Conservation (phyloP, 805 yeast species). For the Kazachstania psychrophila region DNA sequence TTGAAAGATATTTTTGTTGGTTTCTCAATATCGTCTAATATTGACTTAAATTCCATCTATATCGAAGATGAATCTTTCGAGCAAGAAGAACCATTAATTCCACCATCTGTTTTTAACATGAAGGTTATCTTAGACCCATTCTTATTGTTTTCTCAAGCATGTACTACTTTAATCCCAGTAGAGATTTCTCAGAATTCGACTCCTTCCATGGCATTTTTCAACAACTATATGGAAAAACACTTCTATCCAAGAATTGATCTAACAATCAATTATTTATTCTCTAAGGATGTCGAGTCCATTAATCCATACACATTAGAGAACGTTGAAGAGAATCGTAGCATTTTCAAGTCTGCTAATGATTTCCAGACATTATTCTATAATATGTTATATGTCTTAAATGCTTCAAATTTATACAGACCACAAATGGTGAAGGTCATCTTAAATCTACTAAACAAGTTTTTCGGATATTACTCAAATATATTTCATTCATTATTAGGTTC, state of each 20-base stretch:
- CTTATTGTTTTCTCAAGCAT: constrained; percentile 55
- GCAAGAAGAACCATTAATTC: constrained; percentile 55
- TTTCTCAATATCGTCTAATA: constrained; percentile 33
- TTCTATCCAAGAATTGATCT: constrained; percentile 58
- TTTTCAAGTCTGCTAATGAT: constrained; percentile 25
- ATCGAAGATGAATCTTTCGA: constrained; percentile 52
- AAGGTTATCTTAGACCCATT: constrained; percentile 67
- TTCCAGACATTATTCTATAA: constrained; percentile 22
- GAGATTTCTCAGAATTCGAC: constrained; percentile 13
- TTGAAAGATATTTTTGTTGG: constrained; percentile 69
- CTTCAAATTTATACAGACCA: constrained; percentile 38
- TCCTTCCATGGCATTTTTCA: constrained; percentile 43
- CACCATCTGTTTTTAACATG: constrained; percentile 70
- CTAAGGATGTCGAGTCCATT: constrained; percentile 34
- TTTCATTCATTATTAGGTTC: constrained; percentile 24
- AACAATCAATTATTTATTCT: constrained; percentile 45
- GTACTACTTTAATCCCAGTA: constrained; percentile 35
- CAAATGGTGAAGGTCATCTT: constrained; percentile 39
- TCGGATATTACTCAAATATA: constrained; percentile 27
- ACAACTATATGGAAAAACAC: constrained; percentile 51
- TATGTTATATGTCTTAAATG: constrained; percentile 26
- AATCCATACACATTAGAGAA: constrained; percentile 32
- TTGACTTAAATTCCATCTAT: constrained; percentile 36
- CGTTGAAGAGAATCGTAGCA: constrained; percentile 26
- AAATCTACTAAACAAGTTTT: constrained; percentile 32